Conservation (phyloP, 768 basidiomycete genomes). For the Pisolithus marmoratus region DNA sequence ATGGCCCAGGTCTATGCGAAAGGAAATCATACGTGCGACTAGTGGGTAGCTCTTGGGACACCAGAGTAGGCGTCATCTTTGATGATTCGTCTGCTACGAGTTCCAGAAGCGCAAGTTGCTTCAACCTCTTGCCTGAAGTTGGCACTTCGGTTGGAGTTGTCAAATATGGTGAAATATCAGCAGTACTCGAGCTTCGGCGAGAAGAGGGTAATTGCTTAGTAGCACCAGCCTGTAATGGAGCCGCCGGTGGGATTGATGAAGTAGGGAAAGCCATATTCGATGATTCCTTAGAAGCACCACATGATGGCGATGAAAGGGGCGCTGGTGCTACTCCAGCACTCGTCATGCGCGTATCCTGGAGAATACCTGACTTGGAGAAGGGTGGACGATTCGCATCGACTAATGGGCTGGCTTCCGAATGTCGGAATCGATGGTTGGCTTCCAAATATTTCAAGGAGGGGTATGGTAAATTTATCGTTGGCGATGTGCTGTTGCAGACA, state of each 20-base stretch:
- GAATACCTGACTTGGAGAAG: too few relatives aligned
- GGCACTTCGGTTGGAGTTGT: conserved; percentile 48
- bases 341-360: background rate
- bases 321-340: background rate
- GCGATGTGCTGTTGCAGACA: conserved; percentile 3
- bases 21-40: conserved; percentile 1
- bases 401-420: background rate
- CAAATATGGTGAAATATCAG: conserved; percentile 69
- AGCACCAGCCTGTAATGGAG: conserved; percentile 7
- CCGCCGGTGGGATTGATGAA: conserved; percentile 8
- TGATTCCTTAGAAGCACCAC: background rate
- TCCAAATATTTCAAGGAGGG: conserved; percentile 4
- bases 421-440: background rate
- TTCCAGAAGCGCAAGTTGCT: conserved; percentile 67
- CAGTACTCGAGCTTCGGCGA: conserved; percentile 41
- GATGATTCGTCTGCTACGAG: conserved; percentile 71
- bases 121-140: conserved; percentile 55
- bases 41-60: conserved; percentile 19
- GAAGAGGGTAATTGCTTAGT: conserved; percentile 19
- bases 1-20: conserved; percentile 10
- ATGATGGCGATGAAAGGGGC: conserved; percentile 5
- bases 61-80: conserved; percentile 44
- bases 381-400: too few relatives aligned
- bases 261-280: background rate
- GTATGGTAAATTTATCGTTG: conserved; percentile 9